Evolutionary conservation across 2,329 filamentous ascomycete genomes (phyloP), one percentile per base, ranked within the genome.

Genomic region (Monilinia vaccinii-corymbosi): DNA sequence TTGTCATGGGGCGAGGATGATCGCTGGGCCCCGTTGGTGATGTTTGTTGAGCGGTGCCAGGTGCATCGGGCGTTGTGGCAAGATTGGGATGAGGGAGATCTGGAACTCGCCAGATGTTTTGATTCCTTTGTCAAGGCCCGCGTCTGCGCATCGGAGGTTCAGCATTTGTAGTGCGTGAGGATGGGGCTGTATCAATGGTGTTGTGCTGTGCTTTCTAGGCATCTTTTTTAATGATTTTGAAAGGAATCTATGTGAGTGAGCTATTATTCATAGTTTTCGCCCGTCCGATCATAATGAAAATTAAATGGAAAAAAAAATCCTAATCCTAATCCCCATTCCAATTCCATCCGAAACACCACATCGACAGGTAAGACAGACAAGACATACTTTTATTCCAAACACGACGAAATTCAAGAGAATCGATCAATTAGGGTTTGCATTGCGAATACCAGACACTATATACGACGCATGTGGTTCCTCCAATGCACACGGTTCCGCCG

Each of bases 361-460:
- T 28, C 25, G 25, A 3, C 25, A 28, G 6, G 3, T 28, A 28
- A 28, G 25, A 3, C 25, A 28, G 6, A 3, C 6, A 28, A 28
- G 25, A 28, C 25, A 28, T 28, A 28, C 25, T 28, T 28, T 28
- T 28, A n/a, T 3, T 21, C 50, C 31, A 1, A 2, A 16, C 25
- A 7, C 18, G 16, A 16, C 11, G 42, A n/a, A n/a, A n/a, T 2
- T 14, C n/a, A n/a, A n/a, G n/a, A 31, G 18, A 53, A 23, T 21
- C 18, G 42, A 44, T 21, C 18, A 42, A 44, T 23, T 25, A 53
- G 16, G 49, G 66, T 42, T 66, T 58, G 18, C 65, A 67, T 32
- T 66, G 62, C 11, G 63, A 64, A 21, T 62, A 68, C 66, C 66
- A 68, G 25, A 55, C 48, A 28, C 61, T 56, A 4, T 52, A 53